These are phyloP conservation scores for Claviceps capensis DNA, from an alignment of 2,329 filamentous ascomycete genomes.

Conservation along the genomic window DNA sequence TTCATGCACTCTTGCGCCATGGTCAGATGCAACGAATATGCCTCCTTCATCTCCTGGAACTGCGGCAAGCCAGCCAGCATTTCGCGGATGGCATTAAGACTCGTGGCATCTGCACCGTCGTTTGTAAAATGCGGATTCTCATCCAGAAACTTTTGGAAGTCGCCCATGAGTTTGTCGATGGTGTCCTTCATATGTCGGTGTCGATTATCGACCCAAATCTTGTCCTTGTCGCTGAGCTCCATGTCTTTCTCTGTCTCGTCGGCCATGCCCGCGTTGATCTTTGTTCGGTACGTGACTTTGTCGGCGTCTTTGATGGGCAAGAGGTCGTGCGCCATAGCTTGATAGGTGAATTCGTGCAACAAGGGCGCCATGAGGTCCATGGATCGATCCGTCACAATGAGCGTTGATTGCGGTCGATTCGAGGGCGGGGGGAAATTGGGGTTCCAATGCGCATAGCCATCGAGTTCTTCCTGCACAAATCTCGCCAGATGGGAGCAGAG, in stretches of 20 bases:
- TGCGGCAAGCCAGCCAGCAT: constrained; percentile 93
- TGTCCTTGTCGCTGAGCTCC: constrained; percentile 81
- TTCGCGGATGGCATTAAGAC: constrained; percentile 83
- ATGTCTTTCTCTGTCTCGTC: constrained; percentile 75
- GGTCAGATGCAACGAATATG: constrained; percentile 83
- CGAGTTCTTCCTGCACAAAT: constrained; percentile 83
- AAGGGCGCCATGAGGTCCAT: constrained; percentile 86
- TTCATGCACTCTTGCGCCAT: constrained; percentile 99
- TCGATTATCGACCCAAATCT: constrained; percentile 88
- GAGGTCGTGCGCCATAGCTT: constrained; percentile 94
- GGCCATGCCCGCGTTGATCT: constrained; percentile 57
- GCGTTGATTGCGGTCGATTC: constrained; percentile 62
- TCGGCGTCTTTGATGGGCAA: constrained; percentile 79
- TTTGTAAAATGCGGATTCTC: constrained; percentile 89
- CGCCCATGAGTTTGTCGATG: constrained; percentile 80
- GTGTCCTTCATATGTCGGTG: constrained; percentile 98
- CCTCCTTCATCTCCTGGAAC: constrained; percentile 90
- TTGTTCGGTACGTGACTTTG: constrained; percentile 73
- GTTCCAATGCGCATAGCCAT: constrained; percentile 76
- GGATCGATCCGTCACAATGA: constrained; percentile 80
- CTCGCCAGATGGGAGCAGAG: constrained; percentile 77
- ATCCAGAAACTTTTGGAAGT: constrained; percentile 83
- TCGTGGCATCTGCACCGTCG: constrained; percentile 49
- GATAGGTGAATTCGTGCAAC: constrained; percentile 93
- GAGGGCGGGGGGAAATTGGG: constrained; percentile 64